These are phyloP conservation scores for Allantophomopsis lycopodina DNA, from an alignment of 2,329 filamentous ascomycete genomes.

Conservation along the genomic window DNA sequence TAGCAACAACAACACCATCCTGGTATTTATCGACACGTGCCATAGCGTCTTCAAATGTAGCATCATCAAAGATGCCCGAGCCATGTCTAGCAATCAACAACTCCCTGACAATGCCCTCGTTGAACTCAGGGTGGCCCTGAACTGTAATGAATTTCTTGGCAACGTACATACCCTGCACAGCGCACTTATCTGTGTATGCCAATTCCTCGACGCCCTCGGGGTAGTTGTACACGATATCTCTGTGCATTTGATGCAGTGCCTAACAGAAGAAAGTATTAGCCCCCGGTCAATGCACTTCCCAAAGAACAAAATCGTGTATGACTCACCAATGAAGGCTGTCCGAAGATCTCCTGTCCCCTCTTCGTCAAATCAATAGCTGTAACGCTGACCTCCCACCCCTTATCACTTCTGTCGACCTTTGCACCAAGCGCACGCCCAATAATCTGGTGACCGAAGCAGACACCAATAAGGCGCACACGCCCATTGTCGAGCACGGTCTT, in stretches of 20 bases:
- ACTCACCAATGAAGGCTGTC: constrained; percentile 39
- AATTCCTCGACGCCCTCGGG: constrained; percentile 49
- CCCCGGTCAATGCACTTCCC: too few relatives aligned
- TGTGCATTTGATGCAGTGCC: constrained; percentile 77
- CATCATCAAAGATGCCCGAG: constrained; percentile 56
- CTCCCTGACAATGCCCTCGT: constrained; percentile 53
- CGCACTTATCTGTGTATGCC: constrained; percentile 51
- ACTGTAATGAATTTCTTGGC: constrained; percentile 56
- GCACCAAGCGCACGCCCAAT: constrained; percentile 58
- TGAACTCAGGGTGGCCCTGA: constrained; percentile 83
- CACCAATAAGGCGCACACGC: constrained; percentile 57
- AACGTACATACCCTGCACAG: constrained; percentile 68
- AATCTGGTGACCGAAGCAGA: constrained; percentile 86
- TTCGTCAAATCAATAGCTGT: constrained; percentile 52
- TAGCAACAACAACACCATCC: constrained; percentile 65
- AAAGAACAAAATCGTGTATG: too few relatives aligned
- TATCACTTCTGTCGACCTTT: constrained; percentile 49
- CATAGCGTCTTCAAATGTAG: constrained; percentile 55
- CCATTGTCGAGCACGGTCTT: constrained; percentile 41
- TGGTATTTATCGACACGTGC: constrained; percentile 51
- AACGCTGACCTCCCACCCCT: constrained; percentile 75
- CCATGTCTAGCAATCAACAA: constrained; percentile 50
- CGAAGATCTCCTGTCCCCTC: constrained; percentile 60
- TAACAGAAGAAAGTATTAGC: constrained; percentile 16
- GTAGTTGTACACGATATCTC: constrained; percentile 55